Evolutionary conservation across 441 rosid genomes (phyloP), one percentile per base, ranked within the genome.

Genomic region (Pelargonium exstipulatum): DNA sequence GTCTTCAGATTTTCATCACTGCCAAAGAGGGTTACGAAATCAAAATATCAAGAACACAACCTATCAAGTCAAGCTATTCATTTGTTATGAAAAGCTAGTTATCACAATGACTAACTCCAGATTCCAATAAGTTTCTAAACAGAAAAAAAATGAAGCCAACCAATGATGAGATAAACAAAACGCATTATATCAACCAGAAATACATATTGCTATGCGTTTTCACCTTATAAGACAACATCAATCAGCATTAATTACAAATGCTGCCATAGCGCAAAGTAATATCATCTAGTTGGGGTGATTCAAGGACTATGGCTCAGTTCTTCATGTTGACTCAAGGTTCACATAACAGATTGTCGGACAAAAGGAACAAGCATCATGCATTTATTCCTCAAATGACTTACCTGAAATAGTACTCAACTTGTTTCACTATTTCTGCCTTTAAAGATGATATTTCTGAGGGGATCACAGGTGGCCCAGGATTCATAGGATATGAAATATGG

Each of bases 371-470:
- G 16, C 16, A 37, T 20, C 2, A 37, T 0, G 8, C 66, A 74
- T 24, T 18, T 12, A 14, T 58, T 32, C 53, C 40, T n/a, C 14
- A 64, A 14, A 24, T 66, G 16, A 17, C 83, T 76, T 75, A 87
- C 99, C 99, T 87, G 90, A 95, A 95, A 84, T 95, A 95, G 73
- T 92, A 92, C 73, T 95, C 97, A 69, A 95, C 83, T 73, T 95
- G 99, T 76, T 77, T 86, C 6, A 81, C 69, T 74, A 95, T 76
- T 77, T 75, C 79, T 69, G 78, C 84, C 78, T 71, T 88, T 82
- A 95, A 81, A 45, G 77, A 77, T 48, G 62, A 55, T 24, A 63
- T 76, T 72, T 82, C 98, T 17, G 84, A 87, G 70, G 91, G 77
- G 1, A 68, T 72, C 69, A 67, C 37, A 9, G 84, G 83, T 75